A percentile compares a stretch with the other conserved stretches of the same genome.
Conservation (phyloP, 2,329 filamentous ascomycete genomes). For the Diaporthe sp. region DNA sequence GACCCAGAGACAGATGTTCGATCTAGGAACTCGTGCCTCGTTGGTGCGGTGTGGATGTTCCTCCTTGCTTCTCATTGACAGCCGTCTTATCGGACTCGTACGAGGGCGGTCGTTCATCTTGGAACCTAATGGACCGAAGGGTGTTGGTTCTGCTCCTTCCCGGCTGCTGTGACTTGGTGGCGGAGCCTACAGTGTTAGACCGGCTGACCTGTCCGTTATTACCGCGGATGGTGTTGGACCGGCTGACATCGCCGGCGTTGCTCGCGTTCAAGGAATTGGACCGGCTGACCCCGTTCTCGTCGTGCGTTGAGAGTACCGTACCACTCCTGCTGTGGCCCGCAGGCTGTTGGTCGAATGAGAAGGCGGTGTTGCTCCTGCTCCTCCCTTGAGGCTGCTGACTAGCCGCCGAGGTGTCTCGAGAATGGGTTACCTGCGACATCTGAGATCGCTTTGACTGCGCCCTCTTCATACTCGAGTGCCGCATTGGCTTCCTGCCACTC, state of each 20-base stretch:
- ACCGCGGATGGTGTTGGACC: constrained; percentile 33
- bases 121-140: constrained; percentile 31
- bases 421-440: constrained; percentile 31
- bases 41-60: not conserved
- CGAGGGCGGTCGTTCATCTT: constrained; percentile 38
- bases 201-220: constrained; percentile 31
- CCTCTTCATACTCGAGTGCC: constrained; percentile 40
- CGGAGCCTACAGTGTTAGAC: constrained; percentile 36
- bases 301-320: constrained; percentile 48
- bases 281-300: constrained; percentile 43
- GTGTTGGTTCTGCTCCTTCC: constrained; percentile 32
- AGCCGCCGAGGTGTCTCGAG: constrained; percentile 15
- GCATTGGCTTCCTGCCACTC: constrained; percentile 52
- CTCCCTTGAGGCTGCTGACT: constrained; percentile 16
- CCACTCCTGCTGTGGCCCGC: constrained; percentile 23
- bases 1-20: not conserved
- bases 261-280: constrained; percentile 10
- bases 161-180: constrained; percentile 11
- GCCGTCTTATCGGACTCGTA: constrained; percentile 38
- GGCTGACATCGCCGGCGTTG: constrained; percentile 34
- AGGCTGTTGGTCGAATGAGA: constrained; percentile 38
- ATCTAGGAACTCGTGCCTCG: constrained; percentile 13
- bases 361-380: constrained; percentile 38
- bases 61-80: constrained; percentile 23
- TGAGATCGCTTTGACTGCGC: constrained; percentile 38